Conservation (phyloP, 2,329 filamentous ascomycete genomes). For the Akanthomyces dipterigenus region DNA sequence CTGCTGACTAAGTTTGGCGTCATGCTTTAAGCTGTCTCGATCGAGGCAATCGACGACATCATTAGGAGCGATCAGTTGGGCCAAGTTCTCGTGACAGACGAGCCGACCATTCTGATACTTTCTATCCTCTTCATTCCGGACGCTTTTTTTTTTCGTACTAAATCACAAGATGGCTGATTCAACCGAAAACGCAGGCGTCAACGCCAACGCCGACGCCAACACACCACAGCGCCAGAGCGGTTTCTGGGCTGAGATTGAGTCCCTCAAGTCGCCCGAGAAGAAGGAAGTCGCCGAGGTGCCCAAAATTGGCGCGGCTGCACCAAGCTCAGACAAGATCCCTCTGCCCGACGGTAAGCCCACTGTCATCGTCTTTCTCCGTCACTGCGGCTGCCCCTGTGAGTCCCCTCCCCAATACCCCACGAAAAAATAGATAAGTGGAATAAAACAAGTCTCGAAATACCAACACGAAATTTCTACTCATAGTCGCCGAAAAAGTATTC, state of each 20-base stretch:
- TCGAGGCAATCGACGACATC: not conserved
- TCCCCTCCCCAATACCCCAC: slow-evolving; percentile 2
- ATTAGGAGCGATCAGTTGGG: not conserved
- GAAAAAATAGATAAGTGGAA: not conserved
- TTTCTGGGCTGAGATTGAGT: slow-evolving; percentile 33
- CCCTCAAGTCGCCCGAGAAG: slow-evolving; percentile 32
- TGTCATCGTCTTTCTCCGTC: slow-evolving; percentile 61
- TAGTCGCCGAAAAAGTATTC: slow-evolving; percentile 65
- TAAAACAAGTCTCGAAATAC: not conserved
- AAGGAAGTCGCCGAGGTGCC: slow-evolving; percentile 42
- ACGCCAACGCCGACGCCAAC: not conserved
- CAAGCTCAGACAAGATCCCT: slow-evolving; percentile 42
- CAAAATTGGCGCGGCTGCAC: slow-evolving; percentile 48
- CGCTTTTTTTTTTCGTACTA: too few species aligned
- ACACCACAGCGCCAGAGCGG: slow-evolving; percentile 13
- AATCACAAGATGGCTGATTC: not conserved
- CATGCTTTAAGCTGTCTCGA: not conserved
- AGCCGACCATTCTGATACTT: not conserved
- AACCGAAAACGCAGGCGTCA: not conserved
- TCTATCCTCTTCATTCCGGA: not conserved
- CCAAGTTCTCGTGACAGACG: not conserved
- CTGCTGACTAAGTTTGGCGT: slow-evolving; percentile 5
- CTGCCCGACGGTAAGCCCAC: slow-evolving; percentile 51
- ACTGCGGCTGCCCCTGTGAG: slow-evolving; percentile 69
- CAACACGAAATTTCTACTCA: not conserved